Evolutionary conservation across 805 yeast genomes (phyloP), one percentile per base, ranked within the genome.

Genomic region (Nakazawaea holstii): DNA sequence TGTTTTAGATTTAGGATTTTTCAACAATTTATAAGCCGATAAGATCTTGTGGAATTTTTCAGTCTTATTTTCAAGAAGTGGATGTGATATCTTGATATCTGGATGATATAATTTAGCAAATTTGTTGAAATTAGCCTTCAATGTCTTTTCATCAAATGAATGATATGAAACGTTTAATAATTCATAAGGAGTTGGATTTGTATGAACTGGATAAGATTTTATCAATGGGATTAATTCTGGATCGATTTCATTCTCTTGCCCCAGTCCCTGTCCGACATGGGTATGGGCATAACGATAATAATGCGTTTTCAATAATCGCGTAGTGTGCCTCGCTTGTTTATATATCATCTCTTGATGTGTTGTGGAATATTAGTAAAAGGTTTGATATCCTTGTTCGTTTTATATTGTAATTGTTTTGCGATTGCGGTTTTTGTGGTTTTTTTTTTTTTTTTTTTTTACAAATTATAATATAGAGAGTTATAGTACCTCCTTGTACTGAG

Each of bases 91-190:
- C 20, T 41, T 32, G 17, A 52, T 55, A 11, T 90, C 97, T 0
- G 97, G 97, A 60, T 90, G 97, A 56, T 90, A 90, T 8, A 81
- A 59, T 61, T 85, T 87, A 9, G 90, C 90, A 41, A 79, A 67
- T 45, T 76, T 70, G 53, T 75, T 77, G 57, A 83, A 85, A 39
- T 73, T 73, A 26, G 65, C 52, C 50, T 77, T 77, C 43, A 83
- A 63, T 29, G 60, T 52, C 9, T 55, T 61, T 43, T 61, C 61
- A 47, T 73, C 73, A 38, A 74, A 62, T 24, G 59, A 59, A 1
- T 55, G 55, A 5, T 52, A 52, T 2, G 61, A 52, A 26, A 79
- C 57, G 4, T 75, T 74, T 48, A 89, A 76, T 4, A 89, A 72
- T 31, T 87, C 87, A 56, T 84, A 83, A 0, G 96, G 95, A 0